Percentiles rank a stretch among this genome's conserved stretches.
Conservation (phyloP, 768 basidiomycete species). For the Hericium erinaceus region DNA sequence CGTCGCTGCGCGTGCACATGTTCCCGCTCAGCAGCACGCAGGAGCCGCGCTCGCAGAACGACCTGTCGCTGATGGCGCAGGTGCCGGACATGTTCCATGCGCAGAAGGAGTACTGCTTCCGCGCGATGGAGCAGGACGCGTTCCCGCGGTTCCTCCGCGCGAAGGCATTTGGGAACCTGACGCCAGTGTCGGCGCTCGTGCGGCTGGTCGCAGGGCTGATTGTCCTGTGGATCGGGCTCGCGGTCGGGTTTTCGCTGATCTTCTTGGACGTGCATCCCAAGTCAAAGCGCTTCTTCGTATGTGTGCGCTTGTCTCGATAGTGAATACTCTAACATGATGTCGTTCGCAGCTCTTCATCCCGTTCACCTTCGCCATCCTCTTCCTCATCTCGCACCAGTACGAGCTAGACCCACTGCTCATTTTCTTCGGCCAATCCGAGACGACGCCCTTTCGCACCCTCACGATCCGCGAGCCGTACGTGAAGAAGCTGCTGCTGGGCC, state of each 20-base stretch:
- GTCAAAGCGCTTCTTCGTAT: slow-evolving; percentile 87
- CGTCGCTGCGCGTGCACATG: slow-evolving; percentile 79
- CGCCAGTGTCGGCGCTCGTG: slow-evolving; percentile 81
- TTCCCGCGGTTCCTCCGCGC: slow-evolving; percentile 90
- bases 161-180: slow-evolving; percentile 97
- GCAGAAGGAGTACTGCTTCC: slow-evolving; percentile 96
- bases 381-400: slow-evolving; percentile 92
- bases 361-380: slow-evolving; percentile 81
- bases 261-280: slow-evolving; percentile 93
- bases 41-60: slow-evolving; percentile 27
- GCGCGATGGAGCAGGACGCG: slow-evolving; percentile 92
- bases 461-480: slow-evolving; percentile 92
- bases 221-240: slow-evolving; percentile 87
- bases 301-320: slow-evolving; percentile 26
- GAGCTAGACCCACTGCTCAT: slow-evolving; percentile 95
- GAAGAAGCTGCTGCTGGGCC: slow-evolving; percentile 77
- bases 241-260: slow-evolving; percentile 81
- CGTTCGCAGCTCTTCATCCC: slow-evolving; percentile 79
- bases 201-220: slow-evolving; percentile 80
- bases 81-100: slow-evolving; percentile 94
- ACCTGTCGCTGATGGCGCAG: slow-evolving; percentile 73
- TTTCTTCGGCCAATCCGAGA: slow-evolving; percentile 89
- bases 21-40: slow-evolving; percentile 68
- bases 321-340: neutral
- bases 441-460: slow-evolving; percentile 92